Evolutionary conservation across 495 filamentous ascomycete genomes (phyloP).

Genomic region (Halenospora varia): DNA sequence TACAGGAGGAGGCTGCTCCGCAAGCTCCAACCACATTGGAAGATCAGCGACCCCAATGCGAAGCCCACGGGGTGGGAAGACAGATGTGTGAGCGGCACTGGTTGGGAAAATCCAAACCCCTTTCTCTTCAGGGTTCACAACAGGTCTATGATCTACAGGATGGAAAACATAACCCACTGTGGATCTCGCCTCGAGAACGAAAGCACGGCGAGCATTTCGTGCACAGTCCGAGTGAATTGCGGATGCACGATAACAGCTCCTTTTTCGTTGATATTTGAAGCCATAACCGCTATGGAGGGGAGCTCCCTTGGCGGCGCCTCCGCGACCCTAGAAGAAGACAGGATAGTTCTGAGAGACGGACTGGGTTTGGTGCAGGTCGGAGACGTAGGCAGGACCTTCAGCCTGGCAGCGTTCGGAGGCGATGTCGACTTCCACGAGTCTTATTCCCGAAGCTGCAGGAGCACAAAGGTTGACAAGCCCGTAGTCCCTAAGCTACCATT

Average conservation of each 20-base stretch:
- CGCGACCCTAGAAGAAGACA: conserved; percentile 13
- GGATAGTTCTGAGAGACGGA: conserved; percentile 22
- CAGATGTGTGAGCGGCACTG: conserved; percentile 23
- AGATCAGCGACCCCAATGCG: conserved; percentile 15
- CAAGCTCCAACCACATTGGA: conserved; percentile 20
- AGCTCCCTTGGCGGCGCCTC: conserved; percentile 18
- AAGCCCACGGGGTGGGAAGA: conserved; percentile 19
- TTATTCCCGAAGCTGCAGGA: conserved; percentile 14
- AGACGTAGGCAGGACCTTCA: conserved; percentile 20
- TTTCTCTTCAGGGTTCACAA: conserved; percentile 9
- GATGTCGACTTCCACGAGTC: conserved; percentile 15
- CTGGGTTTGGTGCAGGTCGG: conserved; percentile 25
- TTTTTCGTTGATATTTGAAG: conserved; percentile 23
- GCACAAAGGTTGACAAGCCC: conserved; percentile 10
- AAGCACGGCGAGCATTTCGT: conserved; percentile 17
- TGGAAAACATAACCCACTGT: conserved; percentile 15
- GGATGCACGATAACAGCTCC: conserved; percentile 22
- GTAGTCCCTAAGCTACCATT: conserved; percentile 5
- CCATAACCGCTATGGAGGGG: conserved; percentile 17
- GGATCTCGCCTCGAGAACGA: conserved; percentile 21
- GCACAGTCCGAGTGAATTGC: conserved; percentile 20
- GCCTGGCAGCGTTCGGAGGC: conserved; percentile 21
- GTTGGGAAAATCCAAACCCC: conserved; percentile 11
- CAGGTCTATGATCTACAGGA: conserved; percentile 18
- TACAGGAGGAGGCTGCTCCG: conserved; percentile 16